These are phyloP conservation scores for Paradendryphiella salina DNA, from an alignment of 2,329 filamentous ascomycete species.

Conservation along the genomic window DNA sequence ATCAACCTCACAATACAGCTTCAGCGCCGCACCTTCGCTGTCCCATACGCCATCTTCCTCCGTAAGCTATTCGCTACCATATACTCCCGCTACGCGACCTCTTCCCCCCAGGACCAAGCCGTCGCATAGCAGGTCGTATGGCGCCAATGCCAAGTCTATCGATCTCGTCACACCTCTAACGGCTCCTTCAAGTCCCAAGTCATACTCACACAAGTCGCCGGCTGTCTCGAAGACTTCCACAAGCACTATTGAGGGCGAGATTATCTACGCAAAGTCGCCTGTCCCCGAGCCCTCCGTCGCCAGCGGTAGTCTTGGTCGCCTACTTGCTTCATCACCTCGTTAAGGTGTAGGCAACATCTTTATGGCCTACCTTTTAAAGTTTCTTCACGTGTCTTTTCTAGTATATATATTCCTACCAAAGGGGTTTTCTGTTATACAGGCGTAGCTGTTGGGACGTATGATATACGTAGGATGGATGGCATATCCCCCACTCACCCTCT, in stretches of 20 bases:
- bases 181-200: conserved; percentile 40
- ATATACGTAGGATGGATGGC: no score
- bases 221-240: conserved; percentile 40
- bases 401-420: neutral
- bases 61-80: conserved; percentile 51
- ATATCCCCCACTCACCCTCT: neutral
- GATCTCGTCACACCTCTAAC: conserved; percentile 52
- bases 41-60: conserved; percentile 54
- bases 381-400: conserved; percentile 1
- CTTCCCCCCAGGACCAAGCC: conserved; percentile 48
- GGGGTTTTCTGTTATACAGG: conserved; percentile 4
- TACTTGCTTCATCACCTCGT: conserved; percentile 39
- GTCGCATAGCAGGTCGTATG: conserved; percentile 43
- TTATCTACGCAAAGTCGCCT: conserved; percentile 44
- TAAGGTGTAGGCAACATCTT: neutral
- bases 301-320: conserved; percentile 45
- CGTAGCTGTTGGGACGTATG: neutral
- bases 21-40: conserved; percentile 50
- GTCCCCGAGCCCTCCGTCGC: conserved; percentile 40
- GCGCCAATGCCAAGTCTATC: conserved; percentile 42
- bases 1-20: conserved; percentile 42
- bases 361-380: neutral
- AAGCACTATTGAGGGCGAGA: conserved; percentile 45
- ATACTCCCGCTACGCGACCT: conserved; percentile 46
- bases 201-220: conserved; percentile 42